Percentiles rank a stretch among this genome's conserved stretches.
phyloP scores from a whole-genome alignment of 805 yeast genomes.

The Torulaspora indica region DNA sequence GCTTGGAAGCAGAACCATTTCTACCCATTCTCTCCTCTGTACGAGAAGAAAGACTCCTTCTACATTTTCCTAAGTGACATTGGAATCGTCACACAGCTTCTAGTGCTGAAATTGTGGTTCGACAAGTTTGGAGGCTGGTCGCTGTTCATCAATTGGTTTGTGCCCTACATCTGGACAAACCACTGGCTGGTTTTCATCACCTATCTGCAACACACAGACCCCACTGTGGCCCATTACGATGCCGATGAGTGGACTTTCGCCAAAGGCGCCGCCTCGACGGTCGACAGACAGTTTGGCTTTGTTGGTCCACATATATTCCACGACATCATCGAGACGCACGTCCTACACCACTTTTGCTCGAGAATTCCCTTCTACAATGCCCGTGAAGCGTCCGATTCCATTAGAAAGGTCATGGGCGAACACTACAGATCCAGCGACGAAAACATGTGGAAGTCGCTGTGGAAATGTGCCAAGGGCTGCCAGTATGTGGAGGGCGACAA shows the following conservation, averaged over 20 bases:
- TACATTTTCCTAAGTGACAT: slow-evolving; percentile 67
- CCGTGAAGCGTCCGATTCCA: slow-evolving; percentile 72
- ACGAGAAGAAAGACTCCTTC: slow-evolving; percentile 68
- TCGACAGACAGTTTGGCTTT: slow-evolving; percentile 79
- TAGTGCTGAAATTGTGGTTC: slow-evolving; percentile 56
- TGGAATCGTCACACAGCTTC: slow-evolving; percentile 54
- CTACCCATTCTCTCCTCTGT: slow-evolving; percentile 67
- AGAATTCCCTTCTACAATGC: slow-evolving; percentile 86
- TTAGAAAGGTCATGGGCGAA: slow-evolving; percentile 79
- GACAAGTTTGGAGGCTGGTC: slow-evolving; percentile 58
- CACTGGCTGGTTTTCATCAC: slow-evolving; percentile 90
- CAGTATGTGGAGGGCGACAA: slow-evolving; percentile 67
- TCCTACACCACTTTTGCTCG: slow-evolving; percentile 76
- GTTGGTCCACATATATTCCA: slow-evolving; percentile 76
- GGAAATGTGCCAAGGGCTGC: slow-evolving; percentile 59
- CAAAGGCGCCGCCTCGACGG: slow-evolving; percentile 86
- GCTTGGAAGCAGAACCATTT: slow-evolving; percentile 58
- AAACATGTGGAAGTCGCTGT: slow-evolving; percentile 67
- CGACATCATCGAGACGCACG: slow-evolving; percentile 88
- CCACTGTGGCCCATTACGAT: slow-evolving; percentile 74
- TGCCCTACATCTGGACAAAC: slow-evolving; percentile 77
- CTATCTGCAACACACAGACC: slow-evolving; percentile 77
- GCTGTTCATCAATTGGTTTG: slow-evolving; percentile 61
- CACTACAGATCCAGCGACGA: slow-evolving; percentile 65
- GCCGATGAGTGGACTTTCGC: slow-evolving; percentile 76